Conservation (phyloP, 805 yeast species). For the Lipomyces japonicus region DNA sequence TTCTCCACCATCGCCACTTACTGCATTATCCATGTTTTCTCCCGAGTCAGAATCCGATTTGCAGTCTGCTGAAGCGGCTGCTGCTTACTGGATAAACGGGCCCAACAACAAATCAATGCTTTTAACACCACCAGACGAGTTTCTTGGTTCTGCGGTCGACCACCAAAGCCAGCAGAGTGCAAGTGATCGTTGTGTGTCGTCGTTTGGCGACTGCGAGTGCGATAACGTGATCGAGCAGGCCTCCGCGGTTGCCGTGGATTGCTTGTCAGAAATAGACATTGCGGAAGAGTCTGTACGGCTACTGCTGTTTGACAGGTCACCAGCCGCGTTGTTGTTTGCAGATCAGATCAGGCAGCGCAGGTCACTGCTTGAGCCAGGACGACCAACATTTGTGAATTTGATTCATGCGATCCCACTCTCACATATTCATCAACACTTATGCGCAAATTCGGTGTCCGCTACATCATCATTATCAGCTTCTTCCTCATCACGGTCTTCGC, state of each 20-base stretch:
- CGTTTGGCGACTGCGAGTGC: background rate
- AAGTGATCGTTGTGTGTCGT: background rate
- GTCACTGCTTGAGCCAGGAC: slow-evolving; percentile 1
- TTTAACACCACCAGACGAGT: slow-evolving; percentile 7
- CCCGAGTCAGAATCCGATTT: too few relatives aligned
- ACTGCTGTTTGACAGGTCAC: slow-evolving; percentile 1
- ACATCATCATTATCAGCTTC: background rate
- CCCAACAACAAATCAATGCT: too few relatives aligned
- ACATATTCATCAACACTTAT: slow-evolving; percentile 1
- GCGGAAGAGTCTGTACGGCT: slow-evolving; percentile 10
- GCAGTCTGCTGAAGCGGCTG: too few relatives aligned
- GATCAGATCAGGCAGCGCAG: background rate
- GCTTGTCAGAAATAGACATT: background rate
- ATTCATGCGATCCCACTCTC: slow-evolving; percentile 11
- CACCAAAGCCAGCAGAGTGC: background rate
- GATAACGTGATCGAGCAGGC: slow-evolving; percentile 1
- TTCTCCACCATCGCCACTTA: too few relatives aligned
- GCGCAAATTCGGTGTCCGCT: background rate
- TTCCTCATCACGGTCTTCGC: background rate
- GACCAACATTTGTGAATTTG: slow-evolving; percentile 2
- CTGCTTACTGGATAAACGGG: too few relatives aligned
- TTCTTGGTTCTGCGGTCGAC: background rate
- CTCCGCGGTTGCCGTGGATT: slow-evolving; percentile 3
- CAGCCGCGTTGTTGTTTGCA: slow-evolving; percentile 1
- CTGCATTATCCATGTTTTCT: too few relatives aligned